A percentile compares a stretch with the other conserved stretches of the same genome.
phyloP scores from a whole-genome alignment of 108 stramenopile species.

The Nitzschia sp. region DNA sequence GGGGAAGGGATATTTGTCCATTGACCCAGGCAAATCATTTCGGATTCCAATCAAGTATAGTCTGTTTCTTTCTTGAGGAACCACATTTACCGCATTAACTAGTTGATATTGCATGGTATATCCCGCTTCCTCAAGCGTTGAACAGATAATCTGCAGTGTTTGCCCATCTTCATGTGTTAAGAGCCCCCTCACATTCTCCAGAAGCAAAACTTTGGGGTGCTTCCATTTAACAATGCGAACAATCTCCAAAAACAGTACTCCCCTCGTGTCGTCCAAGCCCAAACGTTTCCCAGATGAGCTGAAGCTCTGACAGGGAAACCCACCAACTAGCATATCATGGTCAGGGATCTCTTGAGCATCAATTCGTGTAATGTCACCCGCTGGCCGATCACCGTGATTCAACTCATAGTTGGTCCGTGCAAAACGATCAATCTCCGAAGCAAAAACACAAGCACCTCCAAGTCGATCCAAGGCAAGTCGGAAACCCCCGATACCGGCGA shows the following conservation, averaged over 20 bases:
- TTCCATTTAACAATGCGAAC: slow-evolving; percentile 24
- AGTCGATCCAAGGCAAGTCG: slow-evolving; percentile 61
- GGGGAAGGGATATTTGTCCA: slow-evolving; percentile 16
- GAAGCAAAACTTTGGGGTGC: slow-evolving; percentile 25
- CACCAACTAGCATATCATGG: slow-evolving; percentile 36
- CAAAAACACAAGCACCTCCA: slow-evolving; percentile 68
- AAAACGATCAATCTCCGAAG: slow-evolving; percentile 50
- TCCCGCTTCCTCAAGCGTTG: slow-evolving; percentile 8
- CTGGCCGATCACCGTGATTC: slow-evolving; percentile 40
- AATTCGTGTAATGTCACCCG: slow-evolving; percentile 53
- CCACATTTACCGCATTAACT: slow-evolving; percentile 17
- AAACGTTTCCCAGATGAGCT: slow-evolving; percentile 1
- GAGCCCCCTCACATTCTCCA: slow-evolving; percentile 40
- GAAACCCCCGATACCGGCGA: slow-evolving; percentile 75
- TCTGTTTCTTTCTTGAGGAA: slow-evolving; percentile 31
- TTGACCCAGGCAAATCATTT: slow-evolving; percentile 1
- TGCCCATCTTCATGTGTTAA: slow-evolving; percentile 22
- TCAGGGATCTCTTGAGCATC: slow-evolving; percentile 36
- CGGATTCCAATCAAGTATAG: slow-evolving; percentile 30
- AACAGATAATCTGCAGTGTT: slow-evolving; percentile 14
- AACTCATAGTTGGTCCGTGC: slow-evolving; percentile 45
- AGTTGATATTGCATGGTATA: slow-evolving; percentile 22
- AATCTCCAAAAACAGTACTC: slow-evolving; percentile 30
- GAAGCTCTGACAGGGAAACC: slow-evolving; percentile 43
- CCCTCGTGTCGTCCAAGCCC: slow-evolving; percentile 25